Conservation (phyloP, 495 filamentous ascomycete genomes). For the Aspergillus nanangensis region DNA sequence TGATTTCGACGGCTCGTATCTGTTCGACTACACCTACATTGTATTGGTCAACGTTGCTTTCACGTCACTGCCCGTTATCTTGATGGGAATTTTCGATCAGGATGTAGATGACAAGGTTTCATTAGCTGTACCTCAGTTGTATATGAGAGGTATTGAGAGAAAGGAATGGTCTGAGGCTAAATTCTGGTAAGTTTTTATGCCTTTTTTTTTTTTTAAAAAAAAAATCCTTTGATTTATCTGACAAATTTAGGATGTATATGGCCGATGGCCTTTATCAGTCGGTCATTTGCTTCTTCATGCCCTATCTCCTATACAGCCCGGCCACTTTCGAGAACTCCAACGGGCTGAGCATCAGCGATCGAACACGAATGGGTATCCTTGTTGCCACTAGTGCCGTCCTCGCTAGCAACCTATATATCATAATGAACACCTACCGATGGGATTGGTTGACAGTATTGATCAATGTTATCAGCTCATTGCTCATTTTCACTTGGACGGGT, state of each 20-base stretch:
- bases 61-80: slow-evolving; percentile 89
- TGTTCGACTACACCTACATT: slow-evolving; percentile 98
- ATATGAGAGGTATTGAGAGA: slow-evolving; percentile 92
- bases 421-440: slow-evolving; percentile 96
- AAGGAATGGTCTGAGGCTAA: slow-evolving; percentile 96
- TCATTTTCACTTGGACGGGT: slow-evolving; percentile 96
- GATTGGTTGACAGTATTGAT: slow-evolving; percentile 91
- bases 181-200: slow-evolving; percentile 70
- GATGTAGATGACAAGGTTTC: slow-evolving; percentile 94
- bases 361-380: slow-evolving; percentile 76
- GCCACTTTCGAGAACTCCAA: slow-evolving; percentile 62
- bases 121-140: slow-evolving; percentile 89
- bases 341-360: slow-evolving; percentile 70
- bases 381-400: slow-evolving; percentile 75
- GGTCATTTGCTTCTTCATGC: slow-evolving; percentile 86
- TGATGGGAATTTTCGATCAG: slow-evolving; percentile 97
- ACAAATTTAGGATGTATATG: slow-evolving; percentile 78
- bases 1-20: slow-evolving; percentile 92
- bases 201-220: neutral
- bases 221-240: slow-evolving; percentile 16
- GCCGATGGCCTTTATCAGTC: slow-evolving; percentile 92
- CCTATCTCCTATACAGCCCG: slow-evolving; percentile 69
- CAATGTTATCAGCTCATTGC: slow-evolving; percentile 70
- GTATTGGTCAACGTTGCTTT: slow-evolving; percentile 95
- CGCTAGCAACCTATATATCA: slow-evolving; percentile 83